A percentile compares a stretch with the other conserved stretches of the same genome.
Conservation (phyloP, 441 rosid species). For the Metrosideros polymorpha region DNA sequence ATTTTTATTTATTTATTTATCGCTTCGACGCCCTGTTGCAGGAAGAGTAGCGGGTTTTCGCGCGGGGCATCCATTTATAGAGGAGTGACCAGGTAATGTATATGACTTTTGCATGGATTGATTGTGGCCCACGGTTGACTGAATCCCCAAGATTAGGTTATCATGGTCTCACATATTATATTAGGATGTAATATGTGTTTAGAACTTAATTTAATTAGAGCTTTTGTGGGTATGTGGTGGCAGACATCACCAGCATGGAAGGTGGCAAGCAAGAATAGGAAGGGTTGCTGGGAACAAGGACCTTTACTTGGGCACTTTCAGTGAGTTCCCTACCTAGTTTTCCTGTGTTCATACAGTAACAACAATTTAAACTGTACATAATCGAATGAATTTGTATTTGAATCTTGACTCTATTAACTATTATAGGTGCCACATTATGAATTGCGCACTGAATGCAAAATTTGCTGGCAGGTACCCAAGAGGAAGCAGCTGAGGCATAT, state of each 20-base stretch:
- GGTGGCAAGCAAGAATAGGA: slow-evolving; percentile 9
- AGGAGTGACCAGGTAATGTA: slow-evolving; percentile 5
- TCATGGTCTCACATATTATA: neutral
- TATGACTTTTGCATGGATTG: neutral
- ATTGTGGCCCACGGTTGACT: neutral
- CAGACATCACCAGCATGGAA: slow-evolving; percentile 8
- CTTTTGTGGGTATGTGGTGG: neutral
- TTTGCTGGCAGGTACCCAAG: slow-evolving; percentile 1
- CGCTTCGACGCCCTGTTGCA: neutral
- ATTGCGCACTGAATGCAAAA: neutral
- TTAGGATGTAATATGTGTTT: neutral
- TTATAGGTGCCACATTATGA: neutral
- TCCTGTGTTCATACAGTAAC: neutral
- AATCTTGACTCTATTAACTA: neutral
- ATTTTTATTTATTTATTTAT: neutral
- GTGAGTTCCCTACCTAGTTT: neutral
- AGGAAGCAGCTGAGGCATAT: slow-evolving; percentile 8
- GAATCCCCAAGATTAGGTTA: neutral
- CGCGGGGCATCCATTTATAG: slow-evolving; percentile 9
- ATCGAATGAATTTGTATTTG: neutral
- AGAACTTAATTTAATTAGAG: neutral
- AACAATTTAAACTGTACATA: neutral
- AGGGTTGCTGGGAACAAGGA: slow-evolving; percentile 7
- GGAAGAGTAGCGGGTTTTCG: slow-evolving; percentile 13
- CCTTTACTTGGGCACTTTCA: slow-evolving; percentile 7